Conservation (phyloP, 257 asterid genomes). For the Gardenia jasminoides region DNA sequence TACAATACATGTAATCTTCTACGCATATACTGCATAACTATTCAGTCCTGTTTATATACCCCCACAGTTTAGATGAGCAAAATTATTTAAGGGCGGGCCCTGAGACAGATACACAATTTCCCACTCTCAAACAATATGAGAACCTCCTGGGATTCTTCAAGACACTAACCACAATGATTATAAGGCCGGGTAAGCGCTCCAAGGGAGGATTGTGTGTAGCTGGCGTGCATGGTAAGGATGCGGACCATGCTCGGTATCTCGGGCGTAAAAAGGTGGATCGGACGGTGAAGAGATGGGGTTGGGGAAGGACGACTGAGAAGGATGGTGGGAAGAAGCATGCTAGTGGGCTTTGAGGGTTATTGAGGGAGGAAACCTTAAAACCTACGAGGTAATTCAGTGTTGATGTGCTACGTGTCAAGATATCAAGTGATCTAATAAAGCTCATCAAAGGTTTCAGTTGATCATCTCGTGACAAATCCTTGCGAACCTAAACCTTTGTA, state of each 20-base stretch:
- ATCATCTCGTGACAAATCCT: slow-evolving; percentile 18
- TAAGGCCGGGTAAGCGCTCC: slow-evolving; percentile 10
- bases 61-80: slow-evolving; percentile 10
- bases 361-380: slow-evolving; percentile 33
- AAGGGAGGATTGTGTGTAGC: slow-evolving; percentile 19
- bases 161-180: slow-evolving; percentile 10
- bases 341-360: slow-evolving; percentile 6
- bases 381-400: slow-evolving; percentile 32
- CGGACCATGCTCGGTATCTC: slow-evolving; percentile 3
- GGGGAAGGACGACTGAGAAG: background rate
- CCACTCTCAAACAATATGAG: background rate
- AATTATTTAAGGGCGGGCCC: background rate
- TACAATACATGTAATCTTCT: slow-evolving; percentile 14
- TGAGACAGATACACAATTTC: background rate
- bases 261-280: slow-evolving; percentile 8
- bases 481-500: slow-evolving; percentile 9
- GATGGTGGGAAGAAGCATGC: background rate
- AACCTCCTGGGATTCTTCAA: slow-evolving; percentile 12
- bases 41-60: background rate
- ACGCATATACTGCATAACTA: background rate
- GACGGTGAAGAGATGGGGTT: slow-evolving; percentile 13
- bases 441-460: slow-evolving; percentile 21
- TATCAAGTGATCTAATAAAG: slow-evolving; percentile 16
- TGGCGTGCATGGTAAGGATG: slow-evolving; percentile 20
- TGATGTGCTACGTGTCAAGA: slow-evolving; percentile 38